Conservation (phyloP, 2,329 filamentous ascomycete genomes). For the Monilinia fructicola region DNA sequence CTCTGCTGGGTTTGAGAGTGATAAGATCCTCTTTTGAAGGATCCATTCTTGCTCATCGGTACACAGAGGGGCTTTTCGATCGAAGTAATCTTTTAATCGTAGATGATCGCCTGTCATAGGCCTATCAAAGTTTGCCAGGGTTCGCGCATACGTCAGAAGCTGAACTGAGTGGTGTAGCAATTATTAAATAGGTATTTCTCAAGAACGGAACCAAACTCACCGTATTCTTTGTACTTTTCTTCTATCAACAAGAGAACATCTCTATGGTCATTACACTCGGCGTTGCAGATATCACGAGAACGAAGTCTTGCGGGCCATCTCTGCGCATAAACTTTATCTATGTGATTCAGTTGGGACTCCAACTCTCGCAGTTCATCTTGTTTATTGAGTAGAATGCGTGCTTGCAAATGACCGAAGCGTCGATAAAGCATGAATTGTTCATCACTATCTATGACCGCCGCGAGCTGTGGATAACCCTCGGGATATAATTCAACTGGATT, state of each 20-base stretch:
- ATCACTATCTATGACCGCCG: conserved; percentile 44
- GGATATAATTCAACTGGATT: conserved; percentile 28
- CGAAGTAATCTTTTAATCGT: conserved; percentile 40
- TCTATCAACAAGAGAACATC: conserved; percentile 24
- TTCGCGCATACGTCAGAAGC: conserved; percentile 29
- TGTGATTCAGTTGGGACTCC: conserved; percentile 22
- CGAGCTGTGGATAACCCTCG: conserved; percentile 43
- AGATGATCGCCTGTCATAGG: conserved; percentile 39
- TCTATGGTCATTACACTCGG: not conserved
- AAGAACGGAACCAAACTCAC: conserved; percentile 1
- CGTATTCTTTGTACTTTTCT: conserved; percentile 28
- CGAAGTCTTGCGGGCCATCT: conserved; percentile 7
- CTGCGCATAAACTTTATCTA: conserved; percentile 24
- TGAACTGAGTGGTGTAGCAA: conserved; percentile 20
- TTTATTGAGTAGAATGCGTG: conserved; percentile 40
- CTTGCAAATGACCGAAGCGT: conserved; percentile 44
- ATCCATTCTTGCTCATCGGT: conserved; percentile 38
- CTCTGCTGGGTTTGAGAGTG: conserved; percentile 42
- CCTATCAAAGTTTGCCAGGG: conserved; percentile 36
- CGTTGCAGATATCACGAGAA: conserved; percentile 22
- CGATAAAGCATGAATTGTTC: conserved; percentile 45
- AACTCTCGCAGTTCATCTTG: conserved; percentile 30
- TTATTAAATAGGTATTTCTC: not conserved
- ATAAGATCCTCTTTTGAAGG: conserved; percentile 44
- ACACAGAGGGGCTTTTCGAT: conserved; percentile 28